Percentiles rank a stretch among this genome's conserved stretches.
Evolutionary conservation across 176 grass and related monocot genomes (phyloP).

Genomic region (Aegilops umbellulata): DNA sequence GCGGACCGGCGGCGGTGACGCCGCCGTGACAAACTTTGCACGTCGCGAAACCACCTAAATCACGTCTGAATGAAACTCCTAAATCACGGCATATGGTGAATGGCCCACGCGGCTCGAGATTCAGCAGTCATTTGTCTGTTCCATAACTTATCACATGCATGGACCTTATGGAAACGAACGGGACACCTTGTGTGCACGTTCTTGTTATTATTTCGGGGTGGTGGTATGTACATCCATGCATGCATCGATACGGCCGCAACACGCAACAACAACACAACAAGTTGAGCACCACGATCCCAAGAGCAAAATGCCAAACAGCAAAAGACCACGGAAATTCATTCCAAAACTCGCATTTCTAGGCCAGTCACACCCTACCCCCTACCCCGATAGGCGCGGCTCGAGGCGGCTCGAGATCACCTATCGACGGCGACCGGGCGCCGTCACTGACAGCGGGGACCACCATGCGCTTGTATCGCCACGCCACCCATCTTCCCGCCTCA

Average conservation of each 20-base stretch:
- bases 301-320: slow-evolving; percentile 36
- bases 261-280: not conserved
- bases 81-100: too few species aligned
- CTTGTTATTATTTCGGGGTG: not conserved
- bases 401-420: not conserved
- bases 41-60: not conserved
- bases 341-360: slow-evolving; percentile 37
- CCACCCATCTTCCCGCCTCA: slow-evolving; percentile 37
- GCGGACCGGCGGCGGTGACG: not conserved
- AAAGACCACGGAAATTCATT: slow-evolving; percentile 15
- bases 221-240: slow-evolving; percentile 8
- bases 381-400: not conserved
- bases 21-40: not conserved
- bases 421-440: not conserved
- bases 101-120: too few species aligned
- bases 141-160: too few species aligned
- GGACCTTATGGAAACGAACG: too few species aligned
- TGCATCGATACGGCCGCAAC: slow-evolving; percentile 11
- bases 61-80: too few species aligned
- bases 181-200: not conserved
- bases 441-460: slow-evolving; percentile 26
- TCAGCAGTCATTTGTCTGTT: too few species aligned
- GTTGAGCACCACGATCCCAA: not conserved
- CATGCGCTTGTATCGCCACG: not conserved
- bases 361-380: slow-evolving; percentile 7